These are phyloP conservation scores for Yarrowia bubula DNA, from an alignment of 805 yeast species.

Conservation along the genomic window DNA sequence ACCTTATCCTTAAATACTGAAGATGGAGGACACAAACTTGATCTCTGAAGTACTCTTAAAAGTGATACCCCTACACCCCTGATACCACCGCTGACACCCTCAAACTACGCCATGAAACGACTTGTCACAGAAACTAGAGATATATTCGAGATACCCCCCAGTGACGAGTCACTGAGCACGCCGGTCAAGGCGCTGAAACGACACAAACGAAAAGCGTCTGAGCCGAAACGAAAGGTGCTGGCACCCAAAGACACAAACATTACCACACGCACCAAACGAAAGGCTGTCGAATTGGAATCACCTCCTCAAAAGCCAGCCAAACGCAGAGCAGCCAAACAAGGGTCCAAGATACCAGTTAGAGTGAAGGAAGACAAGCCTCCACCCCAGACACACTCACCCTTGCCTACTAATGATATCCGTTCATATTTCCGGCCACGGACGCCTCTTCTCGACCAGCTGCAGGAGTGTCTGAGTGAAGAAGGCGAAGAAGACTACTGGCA, in stretches of 20 bases:
- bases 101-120: conserved; percentile 3
- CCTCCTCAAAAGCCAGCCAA: neutral
- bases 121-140: neutral
- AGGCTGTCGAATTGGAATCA: neutral
- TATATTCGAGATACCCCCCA: conserved; percentile 21
- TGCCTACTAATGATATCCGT: neutral
- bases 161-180: neutral
- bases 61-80: no score
- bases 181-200: neutral
- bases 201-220: neutral
- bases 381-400: neutral
- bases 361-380: neutral
- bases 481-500: neutral
- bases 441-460: neutral
- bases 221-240: neutral
- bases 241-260: neutral
- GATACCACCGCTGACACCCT: neutral
- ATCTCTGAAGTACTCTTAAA: neutral
- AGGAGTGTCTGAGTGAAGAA: neutral
- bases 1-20: neutral
- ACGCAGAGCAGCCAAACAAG: neutral
- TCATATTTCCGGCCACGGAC: neutral
- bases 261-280: neutral
- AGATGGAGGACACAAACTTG: neutral
- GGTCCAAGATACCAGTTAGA: neutral